Evolutionary conservation across 495 filamentous ascomycete species (phyloP).

Genomic region (Penicillium manginii): DNA sequence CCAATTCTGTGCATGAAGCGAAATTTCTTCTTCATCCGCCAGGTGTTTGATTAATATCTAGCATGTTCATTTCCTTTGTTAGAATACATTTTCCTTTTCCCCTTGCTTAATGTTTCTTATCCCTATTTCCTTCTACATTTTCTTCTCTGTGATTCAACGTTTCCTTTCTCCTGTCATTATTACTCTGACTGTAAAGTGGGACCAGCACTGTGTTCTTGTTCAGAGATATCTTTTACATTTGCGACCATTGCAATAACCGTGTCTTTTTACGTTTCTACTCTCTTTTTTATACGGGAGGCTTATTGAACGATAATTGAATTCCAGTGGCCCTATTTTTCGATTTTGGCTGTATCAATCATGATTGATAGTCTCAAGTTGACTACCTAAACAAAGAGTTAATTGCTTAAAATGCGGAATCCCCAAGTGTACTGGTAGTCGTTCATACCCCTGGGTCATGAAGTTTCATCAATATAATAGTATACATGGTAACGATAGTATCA

Average conservation of each 20-base stretch:
- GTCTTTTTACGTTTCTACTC: slow-evolving; percentile 14
- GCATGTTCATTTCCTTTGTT: slow-evolving; percentile 41
- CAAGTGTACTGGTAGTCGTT: too few species aligned
- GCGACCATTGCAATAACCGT: slow-evolving; percentile 9
- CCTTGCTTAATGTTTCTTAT: slow-evolving; percentile 35
- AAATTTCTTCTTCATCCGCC: slow-evolving; percentile 30
- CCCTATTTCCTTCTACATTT: slow-evolving; percentile 12
- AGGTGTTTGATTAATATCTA: slow-evolving; percentile 40
- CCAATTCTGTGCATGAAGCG: slow-evolving; percentile 45
- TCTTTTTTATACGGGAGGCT: slow-evolving; percentile 30
- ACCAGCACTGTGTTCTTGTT: slow-evolving; percentile 21
- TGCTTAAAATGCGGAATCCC: too few species aligned
- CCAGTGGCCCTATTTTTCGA: slow-evolving; percentile 17
- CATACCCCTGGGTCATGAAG: too few species aligned
- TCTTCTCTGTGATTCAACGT: slow-evolving; percentile 27
- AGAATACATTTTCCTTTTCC: slow-evolving; percentile 43
- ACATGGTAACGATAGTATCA: too few species aligned
- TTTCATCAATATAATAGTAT: too few species aligned
- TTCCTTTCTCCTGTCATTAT: slow-evolving; percentile 43
- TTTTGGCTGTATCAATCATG: background rate
- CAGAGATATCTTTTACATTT: slow-evolving; percentile 19
- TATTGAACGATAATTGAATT: slow-evolving; percentile 30
- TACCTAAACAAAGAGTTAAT: too few species aligned
- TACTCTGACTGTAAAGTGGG: slow-evolving; percentile 49
- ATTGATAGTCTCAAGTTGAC: background rate